Percentiles rank a stretch among this genome's conserved stretches.
Conservation (phyloP, 2,329 filamentous ascomycete species). For the Nannizziopsis arthrosporioides region DNA sequence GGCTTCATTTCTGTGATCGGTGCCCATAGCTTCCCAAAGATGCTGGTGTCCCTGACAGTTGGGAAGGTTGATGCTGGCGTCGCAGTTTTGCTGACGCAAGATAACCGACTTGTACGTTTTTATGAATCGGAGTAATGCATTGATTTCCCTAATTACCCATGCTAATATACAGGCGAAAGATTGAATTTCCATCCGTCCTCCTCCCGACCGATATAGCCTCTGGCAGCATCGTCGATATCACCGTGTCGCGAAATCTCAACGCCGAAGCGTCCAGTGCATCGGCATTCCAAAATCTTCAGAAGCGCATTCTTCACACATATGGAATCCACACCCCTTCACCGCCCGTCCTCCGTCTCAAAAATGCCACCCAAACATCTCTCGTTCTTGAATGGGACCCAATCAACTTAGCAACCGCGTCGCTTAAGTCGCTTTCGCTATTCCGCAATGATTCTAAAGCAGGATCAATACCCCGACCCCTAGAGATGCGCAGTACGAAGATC, state of each 20-base stretch:
- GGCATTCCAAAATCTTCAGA: constrained; percentile 74
- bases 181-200: constrained; percentile 96
- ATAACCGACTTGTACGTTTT: constrained; percentile 76
- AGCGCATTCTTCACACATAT: constrained; percentile 75
- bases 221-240: constrained; percentile 95
- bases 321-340: constrained; percentile 64
- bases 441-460: constrained; percentile 95
- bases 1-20: too few relatives aligned
- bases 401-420: constrained; percentile 78
- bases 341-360: constrained; percentile 78
- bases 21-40: constrained; percentile 33
- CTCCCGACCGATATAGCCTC: constrained; percentile 90
- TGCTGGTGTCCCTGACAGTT: constrained; percentile 96
- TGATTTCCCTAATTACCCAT: not conserved
- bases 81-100: constrained; percentile 88
- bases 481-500: constrained; percentile 93
- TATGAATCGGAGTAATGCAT: too few relatives aligned
- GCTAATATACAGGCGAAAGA: constrained; percentile 44
- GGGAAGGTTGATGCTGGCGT: constrained; percentile 99
- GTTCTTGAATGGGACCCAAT: constrained; percentile 98
- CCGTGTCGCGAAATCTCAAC: constrained; percentile 71
- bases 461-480: constrained; percentile 74
- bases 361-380: constrained; percentile 95
- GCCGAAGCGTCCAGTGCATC: constrained; percentile 65
- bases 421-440: constrained; percentile 80